phyloP scores from a whole-genome alignment of 257 asterid species.

The Rauvolfia tetraphylla region DNA sequence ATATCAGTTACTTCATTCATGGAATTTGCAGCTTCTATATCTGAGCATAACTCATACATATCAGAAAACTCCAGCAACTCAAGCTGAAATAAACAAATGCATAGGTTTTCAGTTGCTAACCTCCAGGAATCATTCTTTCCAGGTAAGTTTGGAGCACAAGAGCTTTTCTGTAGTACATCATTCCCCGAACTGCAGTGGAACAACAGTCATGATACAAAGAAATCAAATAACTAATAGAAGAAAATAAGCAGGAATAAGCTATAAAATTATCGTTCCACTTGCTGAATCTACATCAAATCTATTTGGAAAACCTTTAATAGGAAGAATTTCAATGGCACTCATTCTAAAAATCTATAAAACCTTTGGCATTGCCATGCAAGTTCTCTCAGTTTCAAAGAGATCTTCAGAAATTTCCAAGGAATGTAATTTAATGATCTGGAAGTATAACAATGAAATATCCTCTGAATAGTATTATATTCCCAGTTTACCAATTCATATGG shows the following conservation, averaged over 20 bases:
- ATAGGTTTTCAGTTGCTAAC: slow-evolving; percentile 36
- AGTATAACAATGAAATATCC: neutral
- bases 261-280: neutral
- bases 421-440: neutral
- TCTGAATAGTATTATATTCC: neutral
- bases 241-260: slow-evolving; percentile 13
- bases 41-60: slow-evolving; percentile 34
- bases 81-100: slow-evolving; percentile 13
- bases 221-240: slow-evolving; percentile 12
- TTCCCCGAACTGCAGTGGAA: slow-evolving; percentile 80
- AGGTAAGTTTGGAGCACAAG: slow-evolving; percentile 90
- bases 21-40: slow-evolving; percentile 57
- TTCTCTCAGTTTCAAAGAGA: too few species aligned
- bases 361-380: too few species aligned
- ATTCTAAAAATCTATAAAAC: too few species aligned
- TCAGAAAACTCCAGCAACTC: slow-evolving; percentile 13
- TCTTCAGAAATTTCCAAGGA: too few species aligned
- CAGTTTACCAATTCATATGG: neutral
- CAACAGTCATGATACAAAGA: slow-evolving; percentile 22
- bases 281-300: neutral
- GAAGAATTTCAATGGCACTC: too few species aligned
- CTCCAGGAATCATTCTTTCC: slow-evolving; percentile 65
- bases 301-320: too few species aligned
- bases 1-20: slow-evolving; percentile 50
- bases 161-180: slow-evolving; percentile 99